Conservation (phyloP, 192 early-diverging fungal species). For the Phycomyces nitens region DNA sequence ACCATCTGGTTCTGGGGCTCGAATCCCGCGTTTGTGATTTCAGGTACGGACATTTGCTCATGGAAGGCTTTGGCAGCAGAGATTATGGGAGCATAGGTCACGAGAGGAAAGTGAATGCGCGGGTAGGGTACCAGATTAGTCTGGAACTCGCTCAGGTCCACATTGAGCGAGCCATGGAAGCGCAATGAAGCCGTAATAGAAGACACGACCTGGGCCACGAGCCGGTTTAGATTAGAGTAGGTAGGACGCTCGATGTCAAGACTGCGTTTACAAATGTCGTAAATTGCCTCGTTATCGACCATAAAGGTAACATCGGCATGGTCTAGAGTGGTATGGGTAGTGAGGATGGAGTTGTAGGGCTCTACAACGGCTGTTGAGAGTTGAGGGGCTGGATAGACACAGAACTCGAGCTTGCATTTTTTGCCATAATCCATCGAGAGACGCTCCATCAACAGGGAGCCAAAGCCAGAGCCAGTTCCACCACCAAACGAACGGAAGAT, state of each 20-base stretch:
- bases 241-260: conserved; percentile 95
- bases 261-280: conserved; percentile 98
- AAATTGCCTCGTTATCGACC: conserved; percentile 99
- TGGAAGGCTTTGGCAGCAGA: conserved; percentile 95
- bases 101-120: conserved; percentile 98
- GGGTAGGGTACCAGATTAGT: conserved; percentile 99
- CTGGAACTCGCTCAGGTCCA: conserved; percentile 99
- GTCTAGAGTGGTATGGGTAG: conserved; percentile 98
- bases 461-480: conserved; percentile 98
- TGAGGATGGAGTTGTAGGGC: conserved; percentile 99
- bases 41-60: conserved; percentile 91
- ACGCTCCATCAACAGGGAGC: conserved; percentile 95
- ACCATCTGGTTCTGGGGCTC: conserved; percentile 99
- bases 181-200: conserved; percentile 99
- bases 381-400: conserved; percentile 97
- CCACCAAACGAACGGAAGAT: conserved; percentile 99
- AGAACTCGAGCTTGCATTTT: conserved; percentile 99
- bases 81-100: conserved; percentile 95
- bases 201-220: conserved; percentile 98
- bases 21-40: conserved; percentile 97
- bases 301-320: conserved; percentile 99
- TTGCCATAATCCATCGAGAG: conserved; percentile 99
- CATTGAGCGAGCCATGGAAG: conserved; percentile 98
- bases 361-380: conserved; percentile 96
- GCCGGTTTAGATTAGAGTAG: conserved; percentile 95